Percentiles rank a stretch among this genome's conserved stretches.
phyloP scores from a whole-genome alignment of 805 yeast genomes.

The Alloascoidea hylecoeti region DNA sequence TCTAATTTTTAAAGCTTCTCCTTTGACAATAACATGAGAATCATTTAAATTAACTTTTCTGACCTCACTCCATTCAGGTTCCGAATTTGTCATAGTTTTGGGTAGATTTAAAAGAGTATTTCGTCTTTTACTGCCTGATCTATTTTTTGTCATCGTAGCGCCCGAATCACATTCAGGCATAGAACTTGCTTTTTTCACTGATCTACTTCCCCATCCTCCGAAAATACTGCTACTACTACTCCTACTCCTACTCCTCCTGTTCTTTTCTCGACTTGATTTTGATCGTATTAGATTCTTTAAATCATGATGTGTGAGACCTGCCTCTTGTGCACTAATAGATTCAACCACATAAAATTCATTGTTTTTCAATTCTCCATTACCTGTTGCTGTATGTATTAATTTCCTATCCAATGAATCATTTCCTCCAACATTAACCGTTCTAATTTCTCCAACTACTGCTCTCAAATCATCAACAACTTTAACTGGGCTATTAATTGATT shows the following conservation, averaged over 20 bases:
- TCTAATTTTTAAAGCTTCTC: too few relatives aligned
- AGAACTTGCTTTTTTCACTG: neutral
- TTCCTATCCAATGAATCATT: too few relatives aligned
- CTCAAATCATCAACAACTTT: neutral
- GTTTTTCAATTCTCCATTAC: neutral
- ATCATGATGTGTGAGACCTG: neutral
- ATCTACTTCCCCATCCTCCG: neutral
- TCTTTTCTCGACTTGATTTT: neutral
- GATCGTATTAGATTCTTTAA: neutral
- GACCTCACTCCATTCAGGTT: too few relatives aligned
- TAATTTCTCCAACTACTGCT: neutral
- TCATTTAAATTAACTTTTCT: too few relatives aligned
- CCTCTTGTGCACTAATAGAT: slow-evolving; percentile 1
- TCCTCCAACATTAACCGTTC: too few relatives aligned
- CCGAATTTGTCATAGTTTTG: too few relatives aligned
- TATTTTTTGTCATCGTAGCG: neutral
- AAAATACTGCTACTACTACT: neutral
- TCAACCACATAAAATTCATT: neutral
- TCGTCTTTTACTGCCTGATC: neutral
- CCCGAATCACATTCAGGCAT: neutral
- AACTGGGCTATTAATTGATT: neutral
- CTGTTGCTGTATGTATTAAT: neutral
- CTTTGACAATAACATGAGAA: too few relatives aligned
- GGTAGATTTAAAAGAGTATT: neutral
- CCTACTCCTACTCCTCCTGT: neutral